These are phyloP conservation scores for Forsythia viridissima DNA, from an alignment of 257 asterid genomes.

Conservation along the genomic window DNA sequence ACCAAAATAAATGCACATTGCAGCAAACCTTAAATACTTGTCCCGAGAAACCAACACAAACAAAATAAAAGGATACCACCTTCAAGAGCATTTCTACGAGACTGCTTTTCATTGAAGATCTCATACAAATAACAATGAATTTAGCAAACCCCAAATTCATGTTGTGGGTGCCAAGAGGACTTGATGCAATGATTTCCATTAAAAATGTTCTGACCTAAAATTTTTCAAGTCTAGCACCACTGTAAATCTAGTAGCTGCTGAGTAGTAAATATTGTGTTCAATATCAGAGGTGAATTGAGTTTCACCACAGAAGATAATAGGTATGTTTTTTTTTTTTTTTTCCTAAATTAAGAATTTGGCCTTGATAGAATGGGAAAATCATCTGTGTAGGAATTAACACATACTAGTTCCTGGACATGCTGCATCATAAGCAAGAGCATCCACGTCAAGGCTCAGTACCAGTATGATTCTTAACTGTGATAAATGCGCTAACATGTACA, in stretches of 20 bases:
- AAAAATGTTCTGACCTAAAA: too few relatives aligned
- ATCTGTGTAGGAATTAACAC: background rate
- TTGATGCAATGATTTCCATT: background rate
- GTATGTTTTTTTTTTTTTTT: too few relatives aligned
- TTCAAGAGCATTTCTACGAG: background rate
- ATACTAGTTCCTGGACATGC: background rate
- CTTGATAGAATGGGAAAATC: background rate
- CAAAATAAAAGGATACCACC: background rate
- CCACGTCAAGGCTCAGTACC: background rate
- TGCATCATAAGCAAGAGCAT: background rate
- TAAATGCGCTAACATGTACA: background rate
- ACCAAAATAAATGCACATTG: too few relatives aligned
- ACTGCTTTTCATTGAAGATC: background rate
- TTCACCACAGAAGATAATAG: background rate
- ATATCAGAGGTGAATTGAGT: background rate
- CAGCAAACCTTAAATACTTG: too few relatives aligned
- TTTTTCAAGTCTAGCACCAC: background rate
- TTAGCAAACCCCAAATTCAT: too few relatives aligned
- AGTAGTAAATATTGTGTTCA: background rate
- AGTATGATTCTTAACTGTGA: background rate
- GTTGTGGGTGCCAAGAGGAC: background rate
- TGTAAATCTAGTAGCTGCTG: background rate
- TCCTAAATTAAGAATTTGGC: background rate
- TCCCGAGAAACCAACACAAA: background rate
- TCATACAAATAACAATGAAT: background rate